Evolutionary conservation across 177 flowering plant genomes (phyloP), one percentile per base, ranked within the genome.

Genomic region (Vitis hybrid): DNA sequence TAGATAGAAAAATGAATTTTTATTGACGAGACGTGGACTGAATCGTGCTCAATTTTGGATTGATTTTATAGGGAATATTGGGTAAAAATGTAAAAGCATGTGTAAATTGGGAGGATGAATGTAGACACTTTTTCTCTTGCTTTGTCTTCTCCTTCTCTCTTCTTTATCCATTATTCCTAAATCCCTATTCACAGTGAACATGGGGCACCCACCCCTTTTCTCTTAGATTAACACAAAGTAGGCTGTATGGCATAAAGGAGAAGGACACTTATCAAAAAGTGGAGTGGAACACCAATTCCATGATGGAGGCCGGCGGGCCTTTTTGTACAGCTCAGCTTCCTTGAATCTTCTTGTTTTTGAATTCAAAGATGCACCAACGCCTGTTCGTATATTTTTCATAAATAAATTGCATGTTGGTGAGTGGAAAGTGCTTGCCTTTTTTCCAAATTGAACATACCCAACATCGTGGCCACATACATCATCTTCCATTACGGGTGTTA

Each of bases 41-140:
- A 39, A 39, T 39, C 8, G 45, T 39, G 45, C 26, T 13, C 13
- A 19, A 14, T 21, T 5, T 55, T 1, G 13, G 56, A 32, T 55
- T 34, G 12, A 21, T 58, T 49, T 12, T 56, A 30, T 66, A n/a
- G 50, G 49, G 3, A 48, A 4, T 6, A 55, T 34, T 60, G 30
- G 23, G 56, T 14, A 57, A 50, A 61, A 30, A 39, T 39, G 45
- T 39, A 39, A 39, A 39, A 39, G 6, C 45, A 39, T 39, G 8
- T 7, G 45, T 39, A 39, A 39, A 39, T 11, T 23, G 14, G 30
- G 85, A 67, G 87, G 84, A 86, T 86, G 92, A 85, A 88, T 82
- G 87, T 86, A 79, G 92, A 83, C 90, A 70, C 55, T 56, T 57
- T 68, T 51, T 48, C 54, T 6, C 11, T 50, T 6, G 6, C 2